phyloP scores from a whole-genome alignment of 768 basidiomycete genomes.

The Termitomyces sp. region DNA sequence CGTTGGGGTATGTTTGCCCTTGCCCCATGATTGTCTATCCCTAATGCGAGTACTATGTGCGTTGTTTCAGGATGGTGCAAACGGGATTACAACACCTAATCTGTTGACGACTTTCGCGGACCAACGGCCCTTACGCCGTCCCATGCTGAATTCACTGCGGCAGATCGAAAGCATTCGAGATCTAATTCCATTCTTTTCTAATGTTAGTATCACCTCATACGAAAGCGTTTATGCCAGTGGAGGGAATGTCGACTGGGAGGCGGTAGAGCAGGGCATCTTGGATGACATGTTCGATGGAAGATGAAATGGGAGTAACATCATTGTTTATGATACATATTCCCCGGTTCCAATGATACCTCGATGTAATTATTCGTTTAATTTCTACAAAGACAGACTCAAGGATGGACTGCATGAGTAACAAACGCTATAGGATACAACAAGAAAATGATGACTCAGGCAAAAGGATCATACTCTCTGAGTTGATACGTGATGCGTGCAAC shows the following conservation, averaged over 20 bases:
- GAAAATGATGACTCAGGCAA: background rate
- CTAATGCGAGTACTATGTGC: background rate
- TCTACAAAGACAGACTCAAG: background rate
- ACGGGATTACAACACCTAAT: conserved; percentile 22
- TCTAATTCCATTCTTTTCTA: conserved; percentile 86
- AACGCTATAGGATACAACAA: background rate
- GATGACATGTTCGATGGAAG: conserved; percentile 90
- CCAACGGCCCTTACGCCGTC: conserved; percentile 60
- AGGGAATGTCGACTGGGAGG: conserved; percentile 85
- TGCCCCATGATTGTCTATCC: background rate
- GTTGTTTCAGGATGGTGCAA: conserved; percentile 24
- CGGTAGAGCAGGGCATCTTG: conserved; percentile 76
- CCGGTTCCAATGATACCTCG: conserved; percentile 13
- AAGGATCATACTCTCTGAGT: background rate
- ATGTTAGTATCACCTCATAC: conserved; percentile 84
- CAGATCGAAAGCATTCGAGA: conserved; percentile 85
- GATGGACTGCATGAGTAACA: background rate
- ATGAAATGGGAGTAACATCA: conserved; percentile 23
- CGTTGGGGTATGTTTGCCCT: conserved; percentile 26
- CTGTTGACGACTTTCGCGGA: conserved; percentile 28
- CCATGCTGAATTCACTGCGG: conserved; percentile 63
- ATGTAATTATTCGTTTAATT: background rate
- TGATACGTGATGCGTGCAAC: background rate
- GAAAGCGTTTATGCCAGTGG: conserved; percentile 86
- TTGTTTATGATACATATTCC: conserved; percentile 9